Evolutionary conservation across 495 filamentous ascomycete genomes (phyloP), one percentile per base, ranked within the genome.

Genomic region (Haplographium delicatum): DNA sequence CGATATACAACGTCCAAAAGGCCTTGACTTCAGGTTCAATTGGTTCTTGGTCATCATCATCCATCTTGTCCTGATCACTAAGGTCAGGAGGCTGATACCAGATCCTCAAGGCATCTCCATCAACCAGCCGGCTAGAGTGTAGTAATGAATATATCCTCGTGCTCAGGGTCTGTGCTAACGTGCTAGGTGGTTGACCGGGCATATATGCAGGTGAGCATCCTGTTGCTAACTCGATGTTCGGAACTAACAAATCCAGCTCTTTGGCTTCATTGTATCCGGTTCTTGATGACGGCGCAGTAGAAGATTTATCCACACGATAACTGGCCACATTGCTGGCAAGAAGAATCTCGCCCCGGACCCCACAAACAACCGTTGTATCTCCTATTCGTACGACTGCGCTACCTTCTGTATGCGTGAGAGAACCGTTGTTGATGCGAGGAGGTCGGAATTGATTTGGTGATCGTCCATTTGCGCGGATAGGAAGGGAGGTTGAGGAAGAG

Each of bases 1-100:
- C 89, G 52, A 98, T 89, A 60, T 96, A 96, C 2, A 98, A 80
- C 8, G 84, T 82, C 91, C 91, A 98, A 63, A 89, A 97, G 4
- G 82, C 91, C 64, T 88, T 89, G 26, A 89, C 69, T 59, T 85
- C 76, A 11, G 50, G 56, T 30, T 67, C 62, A 6, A 62, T 64
- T 3, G 68, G 65, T 23, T 71, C 70, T 5, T 70, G 64, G 1
- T 61, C 74, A 56, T 71, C 69, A 24, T 69, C 69, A 15, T 65
- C 67, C 55, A 70, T 72, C 11, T 61, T 50, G 31, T 49, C 60
- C 18, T 68, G 58, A 33, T 48, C 49, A 44, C 43, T 50, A 7
- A 73, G 52, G 46, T 65, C 68, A 28, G 79, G 73, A 41, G 70
- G 73, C 20, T 73, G 68, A 51, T 88, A 78, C 77, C 79, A 83